These are phyloP conservation scores for Lentinula sp. DNA, from an alignment of 768 basidiomycete species.

Conservation along the genomic window DNA sequence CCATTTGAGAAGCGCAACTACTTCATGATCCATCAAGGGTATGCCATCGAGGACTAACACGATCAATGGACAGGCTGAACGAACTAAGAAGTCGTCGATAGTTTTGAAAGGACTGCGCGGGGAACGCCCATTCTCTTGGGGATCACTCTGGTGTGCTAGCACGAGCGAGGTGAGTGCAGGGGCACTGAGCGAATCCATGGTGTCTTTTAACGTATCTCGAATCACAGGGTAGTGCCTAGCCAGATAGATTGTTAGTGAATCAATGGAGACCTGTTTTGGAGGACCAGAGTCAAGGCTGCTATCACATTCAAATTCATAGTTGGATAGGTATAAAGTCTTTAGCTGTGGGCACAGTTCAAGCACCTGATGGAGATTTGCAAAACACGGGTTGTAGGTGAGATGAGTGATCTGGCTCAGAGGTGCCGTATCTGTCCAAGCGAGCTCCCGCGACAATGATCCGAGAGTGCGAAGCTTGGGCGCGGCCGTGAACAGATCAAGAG, in stretches of 20 bases:
- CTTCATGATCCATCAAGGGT: neutral
- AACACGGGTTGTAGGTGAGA: neutral
- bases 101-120: neutral
- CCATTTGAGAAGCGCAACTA: neutral
- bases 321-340: neutral
- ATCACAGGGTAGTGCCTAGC: too few species aligned
- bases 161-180: neutral
- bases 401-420: neutral
- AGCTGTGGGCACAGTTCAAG: neutral
- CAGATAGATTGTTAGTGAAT: neutral
- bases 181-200: neutral
- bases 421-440: neutral
- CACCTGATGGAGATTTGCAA: neutral
- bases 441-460: neutral
- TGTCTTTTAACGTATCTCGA: too few species aligned
- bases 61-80: neutral
- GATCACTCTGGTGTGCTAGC: neutral
- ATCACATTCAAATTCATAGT: too few species aligned
- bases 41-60: neutral
- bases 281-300: too few species aligned
- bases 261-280: neutral
- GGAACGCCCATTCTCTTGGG: neutral
- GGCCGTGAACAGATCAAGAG: neutral
- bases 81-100: neutral
- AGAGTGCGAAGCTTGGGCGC: neutral